phyloP scores from a whole-genome alignment of 2,329 filamentous ascomycete genomes.

The Trichoderma atrobrunneum region DNA sequence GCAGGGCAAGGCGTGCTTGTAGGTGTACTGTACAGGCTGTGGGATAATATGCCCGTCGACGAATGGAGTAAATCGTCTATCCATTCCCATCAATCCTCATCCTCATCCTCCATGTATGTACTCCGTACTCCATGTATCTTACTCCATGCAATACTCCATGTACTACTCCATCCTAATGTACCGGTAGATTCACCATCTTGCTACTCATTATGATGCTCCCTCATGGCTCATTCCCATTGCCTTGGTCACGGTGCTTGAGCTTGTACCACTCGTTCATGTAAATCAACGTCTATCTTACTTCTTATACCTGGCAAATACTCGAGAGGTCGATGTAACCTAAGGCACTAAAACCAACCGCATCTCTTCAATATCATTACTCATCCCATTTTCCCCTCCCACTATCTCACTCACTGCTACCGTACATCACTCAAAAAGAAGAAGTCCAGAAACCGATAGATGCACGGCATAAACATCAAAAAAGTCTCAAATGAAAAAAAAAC shows the following conservation, averaged over 20 bases:
- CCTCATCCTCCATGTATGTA: background rate
- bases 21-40: background rate
- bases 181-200: background rate
- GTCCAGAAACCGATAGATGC: background rate
- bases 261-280: background rate
- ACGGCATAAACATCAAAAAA: background rate
- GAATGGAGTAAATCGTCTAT: background rate
- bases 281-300: background rate
- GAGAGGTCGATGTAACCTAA: background rate
- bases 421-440: background rate
- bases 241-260: background rate
- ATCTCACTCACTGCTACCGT: background rate
- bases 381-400: background rate
- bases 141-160: background rate
- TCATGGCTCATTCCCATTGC: background rate
- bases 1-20: background rate
- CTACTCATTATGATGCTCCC: background rate
- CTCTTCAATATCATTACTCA: background rate
- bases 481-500: slow-evolving; percentile 7
- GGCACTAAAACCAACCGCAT: background rate
- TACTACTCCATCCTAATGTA: background rate
- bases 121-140: too few species aligned
- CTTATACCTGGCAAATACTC: background rate
- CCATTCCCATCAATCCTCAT: background rate
- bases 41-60: background rate